Evolutionary conservation across 139 green algal genomes (phyloP), one percentile per base, ranked within the genome.

Genomic region (Zygnema circumcarinatum): DNA sequence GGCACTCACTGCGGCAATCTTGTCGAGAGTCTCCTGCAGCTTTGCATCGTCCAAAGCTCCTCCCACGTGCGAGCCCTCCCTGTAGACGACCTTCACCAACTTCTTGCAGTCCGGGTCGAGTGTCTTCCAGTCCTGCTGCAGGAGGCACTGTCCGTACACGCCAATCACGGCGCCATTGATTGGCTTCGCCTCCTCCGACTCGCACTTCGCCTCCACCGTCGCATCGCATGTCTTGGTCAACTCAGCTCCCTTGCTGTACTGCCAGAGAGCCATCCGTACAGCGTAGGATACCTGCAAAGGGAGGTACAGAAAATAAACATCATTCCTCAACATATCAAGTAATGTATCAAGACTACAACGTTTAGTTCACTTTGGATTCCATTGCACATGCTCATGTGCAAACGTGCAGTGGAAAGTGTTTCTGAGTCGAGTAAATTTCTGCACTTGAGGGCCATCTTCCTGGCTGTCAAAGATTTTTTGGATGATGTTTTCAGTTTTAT

Each of bases 191-290:
- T 82, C 74, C 36, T 1, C 83, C 11, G 79, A 35, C 33, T 93
- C 62, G 88, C 94, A 96, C n/a, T 93, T 40, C 29, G 89, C 40
- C 22, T 88, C 40, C 16, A 96, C 92, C 80, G 96, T 0, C 32
- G 72, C 82, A 56, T 98, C 95, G 90, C 95, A 98, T 1, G 85
- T 67, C 22, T 68, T n/a, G 0, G 95, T 98, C 36, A 98, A 74
- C n/a, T 92, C 87, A 0, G 78, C 74, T 7, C 89, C 91, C 2
- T 89, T 81, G 32, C 86, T 73, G 92, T 96, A 98, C 22, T 94
- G 91, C 90, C 92, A 98, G 73, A 98, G 94, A 1, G 96, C 95
- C 93, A 96, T 96, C 81, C 95, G 93, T 36, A 96, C 91, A 2
- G 94, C 94, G 35, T 96, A 93, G 7, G 91, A 91, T 68, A 98